A percentile compares a stretch with the other conserved stretches of the same genome.
Conservation (phyloP, 164 flowering plant species). For the Hamamelis virginiana region DNA sequence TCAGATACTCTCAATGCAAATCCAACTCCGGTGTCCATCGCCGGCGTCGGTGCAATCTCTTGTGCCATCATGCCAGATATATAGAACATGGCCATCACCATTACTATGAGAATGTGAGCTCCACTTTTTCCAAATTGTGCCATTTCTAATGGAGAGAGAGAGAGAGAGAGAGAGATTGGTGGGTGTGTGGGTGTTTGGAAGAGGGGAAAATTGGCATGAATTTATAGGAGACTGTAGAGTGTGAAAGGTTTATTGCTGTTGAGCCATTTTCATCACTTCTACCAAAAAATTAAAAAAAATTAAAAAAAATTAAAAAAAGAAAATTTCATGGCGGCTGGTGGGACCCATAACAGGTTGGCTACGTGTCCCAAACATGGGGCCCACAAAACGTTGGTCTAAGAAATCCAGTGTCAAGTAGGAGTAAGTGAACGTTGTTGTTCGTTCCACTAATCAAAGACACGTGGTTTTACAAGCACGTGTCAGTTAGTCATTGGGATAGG, state of each 20-base stretch:
- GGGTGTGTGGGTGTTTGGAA: not conserved
- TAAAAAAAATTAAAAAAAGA: too few relatives aligned
- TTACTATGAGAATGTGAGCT: not conserved
- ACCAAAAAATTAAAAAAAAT: too few relatives aligned
- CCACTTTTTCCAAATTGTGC: not conserved
- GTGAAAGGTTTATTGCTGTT: not conserved
- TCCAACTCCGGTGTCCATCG: slow-evolving; percentile 22
- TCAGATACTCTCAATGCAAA: slow-evolving; percentile 14
- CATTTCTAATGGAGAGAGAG: slow-evolving; percentile 6
- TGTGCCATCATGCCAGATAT: slow-evolving; percentile 9
- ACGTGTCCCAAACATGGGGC: too few relatives aligned
- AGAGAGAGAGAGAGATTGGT: too few relatives aligned
- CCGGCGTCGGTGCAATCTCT: slow-evolving; percentile 19
- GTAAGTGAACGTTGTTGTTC: too few relatives aligned
- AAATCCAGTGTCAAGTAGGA: too few relatives aligned
- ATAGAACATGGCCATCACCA: not conserved
- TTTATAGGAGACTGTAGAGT: not conserved
- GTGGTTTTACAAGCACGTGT: too few relatives aligned
- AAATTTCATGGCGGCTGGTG: too few relatives aligned
- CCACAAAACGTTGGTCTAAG: too few relatives aligned
- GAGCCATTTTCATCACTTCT: not conserved
- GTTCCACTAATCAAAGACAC: too few relatives aligned
- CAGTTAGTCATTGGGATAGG: too few relatives aligned
- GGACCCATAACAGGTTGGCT: too few relatives aligned
- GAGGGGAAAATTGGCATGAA: not conserved